Base-by-base conservation (phyloP, 345 rosid species). In the Euphorbia tirucalli region DNA sequence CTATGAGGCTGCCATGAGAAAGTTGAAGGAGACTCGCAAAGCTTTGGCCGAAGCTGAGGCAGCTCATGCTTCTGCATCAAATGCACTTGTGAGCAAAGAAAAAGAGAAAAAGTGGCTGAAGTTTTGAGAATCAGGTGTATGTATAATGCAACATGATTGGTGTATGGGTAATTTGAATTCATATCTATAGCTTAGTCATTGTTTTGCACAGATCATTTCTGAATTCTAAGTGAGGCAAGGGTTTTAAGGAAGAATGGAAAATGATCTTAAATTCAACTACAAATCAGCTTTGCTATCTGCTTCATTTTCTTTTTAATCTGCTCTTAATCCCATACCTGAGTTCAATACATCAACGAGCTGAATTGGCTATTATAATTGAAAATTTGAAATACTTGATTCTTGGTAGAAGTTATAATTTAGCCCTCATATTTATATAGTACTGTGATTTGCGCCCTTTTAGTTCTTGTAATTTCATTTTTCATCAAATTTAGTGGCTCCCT, bases 61-160 rank as follows among this genome's bases (percentile, higher is more conserved):
- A 74, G 77, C 83, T 78, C 95, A 92, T 50, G 86, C 85, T 30
- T 91, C 96, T 49, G 93, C 94, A 25, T 84, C 97, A 30, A 78
- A 79, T 62, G 86, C 88, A 31, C 82, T 95, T n/a, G 84, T 69
- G 32, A 78, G 85, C 75, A 86, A 84, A 84, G 99, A 92, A 74
- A 90, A 85, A 68, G 97, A 92, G 83, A 95, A 95, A 84, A 90
- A 83, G 84, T 92, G 97, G 98, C 97, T 90, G 2, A 88, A 90
- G 85, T 92, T 95, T 79, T 92, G 82, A 85, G 44, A 24, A 11
- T 21, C 35, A 13, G 57, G 57, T 19, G 57, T 16, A 15, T 28
- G 1, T 46, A 19, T 32, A 22, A 65, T 65, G 8, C 11, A 41
- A 30, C 46, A 48, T n/a, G n/a, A n/a, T n/a, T n/a, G n/a, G n/a